phyloP scores from a whole-genome alignment of 495 filamentous ascomycete genomes.

The Podospora tetraspora region DNA sequence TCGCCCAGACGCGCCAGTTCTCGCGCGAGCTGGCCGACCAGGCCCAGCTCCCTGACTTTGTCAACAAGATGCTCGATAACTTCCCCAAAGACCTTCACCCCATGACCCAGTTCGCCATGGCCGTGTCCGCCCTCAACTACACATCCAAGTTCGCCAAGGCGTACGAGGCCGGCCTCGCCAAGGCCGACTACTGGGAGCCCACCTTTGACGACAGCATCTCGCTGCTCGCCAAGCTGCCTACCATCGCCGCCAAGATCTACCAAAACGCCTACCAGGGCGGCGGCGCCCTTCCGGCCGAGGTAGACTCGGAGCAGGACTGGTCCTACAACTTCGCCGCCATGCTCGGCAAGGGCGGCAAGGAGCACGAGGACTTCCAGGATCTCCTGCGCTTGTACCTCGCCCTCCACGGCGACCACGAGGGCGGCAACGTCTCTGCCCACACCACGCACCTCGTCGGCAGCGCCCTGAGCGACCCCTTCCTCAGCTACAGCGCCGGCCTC shows the following conservation, averaged over 20 bases:
- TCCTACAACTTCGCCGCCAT: constrained; percentile 96
- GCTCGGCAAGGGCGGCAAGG: constrained; percentile 79
- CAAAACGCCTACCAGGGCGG: constrained; percentile 77
- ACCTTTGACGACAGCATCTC: constrained; percentile 95
- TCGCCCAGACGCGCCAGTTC: constrained; percentile 70
- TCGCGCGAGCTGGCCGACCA: constrained; percentile 85
- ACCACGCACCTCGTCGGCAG: constrained; percentile 97
- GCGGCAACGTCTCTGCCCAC: constrained; percentile 95
- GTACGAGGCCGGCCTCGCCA: constrained; percentile 84
- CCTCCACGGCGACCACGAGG: constrained; percentile 96
- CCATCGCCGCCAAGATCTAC: constrained; percentile 96
- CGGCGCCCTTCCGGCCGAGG: constrained; percentile 66
- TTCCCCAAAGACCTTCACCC: constrained; percentile 88
- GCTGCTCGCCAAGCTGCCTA: constrained; percentile 91
- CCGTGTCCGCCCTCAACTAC: constrained; percentile 89
- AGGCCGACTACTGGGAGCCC: constrained; percentile 97
- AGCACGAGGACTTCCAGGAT: constrained; percentile 93
- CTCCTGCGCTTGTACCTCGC: constrained; percentile 88
- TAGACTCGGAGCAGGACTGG: constrained; percentile 88
- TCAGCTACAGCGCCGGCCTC: constrained; percentile 92
- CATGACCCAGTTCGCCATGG: constrained; percentile 96
- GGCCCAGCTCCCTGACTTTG: constrained; percentile 73
- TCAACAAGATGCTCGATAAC: constrained; percentile 80
- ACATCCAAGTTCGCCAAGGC: constrained; percentile 86
- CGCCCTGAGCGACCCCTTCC: constrained; percentile 89